Base-by-base conservation (phyloP, 345 rosid genomes). In the Eucalyptus curtisii region DNA sequence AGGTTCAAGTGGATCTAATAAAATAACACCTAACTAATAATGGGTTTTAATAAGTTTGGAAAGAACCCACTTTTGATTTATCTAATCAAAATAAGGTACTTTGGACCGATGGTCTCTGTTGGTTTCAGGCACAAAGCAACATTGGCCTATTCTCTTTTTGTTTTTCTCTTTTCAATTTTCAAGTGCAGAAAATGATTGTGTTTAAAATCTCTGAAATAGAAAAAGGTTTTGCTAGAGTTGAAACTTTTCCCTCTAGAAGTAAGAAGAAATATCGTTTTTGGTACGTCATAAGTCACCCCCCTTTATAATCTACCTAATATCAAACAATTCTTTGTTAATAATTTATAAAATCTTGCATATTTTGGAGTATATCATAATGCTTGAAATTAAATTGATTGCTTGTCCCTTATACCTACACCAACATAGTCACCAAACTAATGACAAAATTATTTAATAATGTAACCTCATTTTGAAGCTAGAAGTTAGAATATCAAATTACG, bases 141-240 rank as follows among this genome's bases (percentile, higher is more conserved):
- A 33, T 5, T 12, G 81, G 8, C 81, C 13, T 71, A 10, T 33
- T 3, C 16, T 9, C 4, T 33, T 64, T 68, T 33, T 9, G 0
- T 33, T 68, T 33, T 33, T 9, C 6, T 4, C 7, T 71, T 33
- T 33, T 10, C 25, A 71, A 33, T 71, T 37, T 33, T 71, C 7
- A 4, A 6, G 81, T 3, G 13, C 1, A 0, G 3, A 3, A 37
- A 71, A 71, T 33, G 7, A 33, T 33, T 5, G 45, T 3, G 1
- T 19, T 33, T 71, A 10, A 17, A 33, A 37, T 71, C 13, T 13
- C 4, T 10, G 0, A 71, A 71, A 37, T 71, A 10, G 1, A 19
- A 33, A 64, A 27, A 4, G 6, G 25, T 17, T 5, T 5, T 17
- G 3, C 2, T 2, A 3, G 45, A 71, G 13, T 37, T 1, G 25